Conservation (phyloP, 140 eudicot species). For the Cichorium intybus region DNA sequence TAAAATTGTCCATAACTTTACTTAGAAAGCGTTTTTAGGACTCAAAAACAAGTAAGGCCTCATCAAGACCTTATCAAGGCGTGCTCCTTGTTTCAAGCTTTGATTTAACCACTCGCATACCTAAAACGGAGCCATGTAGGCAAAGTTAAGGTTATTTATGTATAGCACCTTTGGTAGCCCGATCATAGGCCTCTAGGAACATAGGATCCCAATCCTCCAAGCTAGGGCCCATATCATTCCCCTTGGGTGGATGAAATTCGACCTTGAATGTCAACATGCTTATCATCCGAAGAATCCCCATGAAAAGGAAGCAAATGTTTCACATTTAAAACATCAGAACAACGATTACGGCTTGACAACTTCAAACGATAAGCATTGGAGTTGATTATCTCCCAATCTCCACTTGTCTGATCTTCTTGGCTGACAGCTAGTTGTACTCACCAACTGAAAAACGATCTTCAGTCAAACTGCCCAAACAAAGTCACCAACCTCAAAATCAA, state of each 20-base stretch:
- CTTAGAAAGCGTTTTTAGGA: background rate
- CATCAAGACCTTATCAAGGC: background rate
- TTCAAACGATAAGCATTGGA: constrained; percentile 10
- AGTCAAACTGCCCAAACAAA: background rate
- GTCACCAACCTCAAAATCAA: background rate
- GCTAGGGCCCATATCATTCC: background rate
- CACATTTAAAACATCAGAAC: constrained; percentile 9
- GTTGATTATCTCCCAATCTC: constrained; percentile 4
- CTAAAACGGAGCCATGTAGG: background rate
- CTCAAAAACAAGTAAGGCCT: background rate
- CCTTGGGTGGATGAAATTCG: too few relatives aligned
- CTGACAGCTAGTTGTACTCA: background rate
- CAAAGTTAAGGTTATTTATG: background rate
- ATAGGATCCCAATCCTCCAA: background rate
- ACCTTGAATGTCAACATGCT: too few relatives aligned
- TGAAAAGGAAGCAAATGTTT: background rate
- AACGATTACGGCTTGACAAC: background rate
- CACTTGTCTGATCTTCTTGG: background rate
- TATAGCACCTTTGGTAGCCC: background rate
- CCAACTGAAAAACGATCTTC: background rate
- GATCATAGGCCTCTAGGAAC: background rate
- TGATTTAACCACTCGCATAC: background rate
- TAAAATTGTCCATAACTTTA: too few relatives aligned
- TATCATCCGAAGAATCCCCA: background rate
- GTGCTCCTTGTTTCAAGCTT: background rate